Evolutionary conservation across 129 eudicot genomes (phyloP), one percentile per base, ranked within the genome.

Genomic region (Sambucus nigra): DNA sequence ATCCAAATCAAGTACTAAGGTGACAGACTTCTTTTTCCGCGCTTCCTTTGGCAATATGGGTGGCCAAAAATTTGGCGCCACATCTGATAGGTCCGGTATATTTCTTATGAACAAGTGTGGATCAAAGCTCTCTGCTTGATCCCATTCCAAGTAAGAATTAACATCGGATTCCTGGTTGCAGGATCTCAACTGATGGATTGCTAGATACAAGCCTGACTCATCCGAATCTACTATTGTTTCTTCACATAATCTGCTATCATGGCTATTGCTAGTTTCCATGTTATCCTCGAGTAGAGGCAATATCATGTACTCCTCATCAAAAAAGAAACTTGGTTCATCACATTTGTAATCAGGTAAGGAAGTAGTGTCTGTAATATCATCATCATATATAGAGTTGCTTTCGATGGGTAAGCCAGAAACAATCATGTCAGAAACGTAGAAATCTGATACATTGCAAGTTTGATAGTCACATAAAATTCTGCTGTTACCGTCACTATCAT

Each of bases 1-100:
- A 76, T 91, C 99, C 59, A 91, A 68, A 80, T 91, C 99, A 57
- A 91, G 95, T 35, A 80, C 99, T 45, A 91, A 66, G 7, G 99
- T 91, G 33, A 81, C 68, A 11, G 82, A 61, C 73, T 85, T 91
- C 67, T 42, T 76, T 64, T 65, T 73, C 59, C 56, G 51, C 23
- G 57, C 48, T 51, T 57, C 76, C 50, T 70, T 55, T 0, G 65
- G 66, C 23, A 63, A 40, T 7, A 46, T 14, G 40, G 73, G 46
- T 17, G 94, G 74, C 55, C 46, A 55, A 41, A 64, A 47, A 67
- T 51, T 71, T 47, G 75, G 54, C 45, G 68, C 78, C 53, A 51
- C 68, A 48, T 85, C 87, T 3, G 80, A 65, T 41, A 81, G 68
- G 41, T 89, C 94, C 3, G 94, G 93, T 17, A 81, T 40, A 68